phyloP scores from a whole-genome alignment of 805 yeast genomes.

The Candida xiaguanensis region DNA sequence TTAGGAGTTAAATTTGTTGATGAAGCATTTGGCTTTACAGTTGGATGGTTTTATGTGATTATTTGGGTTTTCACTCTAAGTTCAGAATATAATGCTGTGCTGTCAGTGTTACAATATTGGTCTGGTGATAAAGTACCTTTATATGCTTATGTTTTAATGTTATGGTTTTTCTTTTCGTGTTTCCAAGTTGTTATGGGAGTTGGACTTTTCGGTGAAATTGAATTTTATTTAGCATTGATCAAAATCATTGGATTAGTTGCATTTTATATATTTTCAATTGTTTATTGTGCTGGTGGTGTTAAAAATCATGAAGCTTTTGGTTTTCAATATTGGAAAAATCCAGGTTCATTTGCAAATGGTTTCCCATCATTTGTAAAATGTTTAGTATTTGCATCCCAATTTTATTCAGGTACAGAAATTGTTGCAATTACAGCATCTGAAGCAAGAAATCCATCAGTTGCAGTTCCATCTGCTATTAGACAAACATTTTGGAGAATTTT shows the following conservation, averaged over 20 bases:
- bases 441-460: constrained; percentile 53
- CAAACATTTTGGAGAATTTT: constrained; percentile 54
- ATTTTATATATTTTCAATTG: constrained; percentile 49
- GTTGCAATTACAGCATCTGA: constrained; percentile 62
- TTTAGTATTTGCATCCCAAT: constrained; percentile 58
- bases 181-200: constrained; percentile 48
- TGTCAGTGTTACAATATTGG: constrained; percentile 47
- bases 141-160: constrained; percentile 52
- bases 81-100: constrained; percentile 52
- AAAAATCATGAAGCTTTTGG: constrained; percentile 36
- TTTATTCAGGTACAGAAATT: constrained; percentile 56
- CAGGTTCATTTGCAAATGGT: constrained; percentile 43
- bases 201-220: constrained; percentile 54
- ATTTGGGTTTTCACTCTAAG: constrained; percentile 56
- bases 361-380: constrained; percentile 55
- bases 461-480: constrained; percentile 56
- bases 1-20: constrained; percentile 50
- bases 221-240: constrained; percentile 48
- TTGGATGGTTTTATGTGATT: constrained; percentile 51
- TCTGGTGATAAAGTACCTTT: constrained; percentile 47
- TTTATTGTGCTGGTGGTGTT: constrained; percentile 43
- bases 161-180: constrained; percentile 48
- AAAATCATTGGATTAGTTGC: constrained; percentile 47
- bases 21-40: constrained; percentile 54
- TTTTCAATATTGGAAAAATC: constrained; percentile 41